These are phyloP conservation scores for Neocallimastix lanati DNA, from an alignment of 192 early-diverging fungal species.

Conservation along the genomic window DNA sequence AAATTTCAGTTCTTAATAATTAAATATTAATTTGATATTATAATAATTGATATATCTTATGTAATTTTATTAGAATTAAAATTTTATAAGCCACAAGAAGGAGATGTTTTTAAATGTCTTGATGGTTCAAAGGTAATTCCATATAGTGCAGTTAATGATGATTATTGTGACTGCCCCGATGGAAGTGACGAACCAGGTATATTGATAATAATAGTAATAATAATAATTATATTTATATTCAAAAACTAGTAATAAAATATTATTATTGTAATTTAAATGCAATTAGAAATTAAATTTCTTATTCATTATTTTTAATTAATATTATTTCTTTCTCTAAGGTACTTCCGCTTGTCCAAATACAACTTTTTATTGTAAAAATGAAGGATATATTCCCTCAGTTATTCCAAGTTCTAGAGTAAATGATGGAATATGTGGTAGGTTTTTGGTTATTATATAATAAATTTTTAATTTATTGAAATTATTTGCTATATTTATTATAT, in stretches of 20 bases:
- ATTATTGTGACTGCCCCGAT: conserved; percentile 93
- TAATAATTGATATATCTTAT: too few species aligned
- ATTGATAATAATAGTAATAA: too few species aligned
- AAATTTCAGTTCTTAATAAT: too few species aligned
- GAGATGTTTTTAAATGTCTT: conserved; percentile 40
- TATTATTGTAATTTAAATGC: too few species aligned
- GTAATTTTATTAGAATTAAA: too few species aligned
- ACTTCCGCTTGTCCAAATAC: conserved; percentile 77
- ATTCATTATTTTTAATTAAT: neutral
- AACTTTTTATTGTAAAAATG: conserved; percentile 66
- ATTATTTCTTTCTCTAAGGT: conserved; percentile 20
- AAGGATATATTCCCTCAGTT: conserved; percentile 42
- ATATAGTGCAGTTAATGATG: conserved; percentile 68
- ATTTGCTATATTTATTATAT: too few species aligned
- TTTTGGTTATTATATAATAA: too few species aligned
- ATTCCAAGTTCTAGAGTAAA: conserved; percentile 64
- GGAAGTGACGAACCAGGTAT: conserved; percentile 89
- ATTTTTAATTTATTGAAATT: too few species aligned
- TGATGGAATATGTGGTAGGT: conserved; percentile 77
- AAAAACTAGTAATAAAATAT: too few species aligned
- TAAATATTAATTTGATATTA: neutral
- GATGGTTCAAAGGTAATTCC: conserved; percentile 53
- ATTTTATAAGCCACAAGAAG: neutral
- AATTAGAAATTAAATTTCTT: too few species aligned
- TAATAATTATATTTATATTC: too few species aligned